A percentile compares a stretch with the other conserved stretches of the same genome.
phyloP scores from a whole-genome alignment of 23 red algal species.

The Pyropia yezoensis region DNA sequence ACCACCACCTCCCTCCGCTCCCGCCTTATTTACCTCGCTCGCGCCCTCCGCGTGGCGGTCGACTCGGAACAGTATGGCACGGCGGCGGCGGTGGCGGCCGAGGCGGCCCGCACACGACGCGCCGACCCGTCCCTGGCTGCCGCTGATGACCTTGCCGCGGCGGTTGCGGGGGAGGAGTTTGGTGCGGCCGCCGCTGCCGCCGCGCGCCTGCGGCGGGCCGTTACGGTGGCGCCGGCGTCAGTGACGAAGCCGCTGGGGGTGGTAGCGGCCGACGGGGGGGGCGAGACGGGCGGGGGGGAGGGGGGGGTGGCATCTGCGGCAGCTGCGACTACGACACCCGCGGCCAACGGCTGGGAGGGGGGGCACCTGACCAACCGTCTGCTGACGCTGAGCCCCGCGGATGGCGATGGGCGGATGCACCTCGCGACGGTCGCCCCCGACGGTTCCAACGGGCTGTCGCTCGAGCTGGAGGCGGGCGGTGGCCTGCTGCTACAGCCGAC shows the following conservation, averaged over 20 bases:
- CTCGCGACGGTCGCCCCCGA: conserved; percentile 40
- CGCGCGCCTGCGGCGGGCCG: conserved; percentile 39
- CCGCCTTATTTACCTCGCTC: conserved; percentile 6
- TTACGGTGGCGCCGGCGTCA: conserved; percentile 24
- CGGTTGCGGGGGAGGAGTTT: conserved; percentile 37
- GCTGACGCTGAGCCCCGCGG: conserved; percentile 4
- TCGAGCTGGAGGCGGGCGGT: conserved; percentile 8
- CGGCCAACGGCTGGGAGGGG: too few species aligned
- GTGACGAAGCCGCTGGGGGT: conserved; percentile 2
- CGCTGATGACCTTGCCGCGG: conserved; percentile 20
- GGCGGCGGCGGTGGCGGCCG: conserved; percentile 42
- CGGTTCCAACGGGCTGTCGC: conserved; percentile 23
- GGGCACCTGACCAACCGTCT: too few species aligned
- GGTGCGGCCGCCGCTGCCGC: conserved; percentile 24
- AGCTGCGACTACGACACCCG: too few species aligned
- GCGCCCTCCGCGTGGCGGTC: conserved; percentile 45
- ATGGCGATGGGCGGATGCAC: conserved; percentile 15
- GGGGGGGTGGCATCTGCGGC: too few species aligned
- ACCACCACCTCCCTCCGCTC: too few species aligned
- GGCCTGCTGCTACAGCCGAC: conserved; percentile 47
- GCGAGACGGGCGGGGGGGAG: conserved; percentile 14
- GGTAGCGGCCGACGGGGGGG: neutral
- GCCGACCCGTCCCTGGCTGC: conserved; percentile 45
- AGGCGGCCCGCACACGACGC: conserved; percentile 14
- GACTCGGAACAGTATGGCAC: conserved; percentile 37